Base-by-base conservation (phyloP, 2,329 filamentous ascomycete species). In the Penicillium sp. region DNA sequence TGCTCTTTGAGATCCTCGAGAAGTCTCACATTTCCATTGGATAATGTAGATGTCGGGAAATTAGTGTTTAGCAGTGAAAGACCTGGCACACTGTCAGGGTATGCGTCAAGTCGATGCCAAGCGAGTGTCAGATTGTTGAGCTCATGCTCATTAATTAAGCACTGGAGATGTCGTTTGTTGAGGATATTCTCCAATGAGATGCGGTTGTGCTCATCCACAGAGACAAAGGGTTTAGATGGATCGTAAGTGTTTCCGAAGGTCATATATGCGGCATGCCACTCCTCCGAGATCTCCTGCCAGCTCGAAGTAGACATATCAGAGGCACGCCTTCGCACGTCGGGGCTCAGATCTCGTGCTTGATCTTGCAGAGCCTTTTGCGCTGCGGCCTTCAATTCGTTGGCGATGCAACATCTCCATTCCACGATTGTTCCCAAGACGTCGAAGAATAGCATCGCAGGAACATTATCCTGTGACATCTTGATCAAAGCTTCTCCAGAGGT, bases 91-190 rank as follows among this genome's bases (percentile, higher is more conserved):
- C 70, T 68, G 61, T 91, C 87, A 0, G 72, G 53, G 86, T 87
- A 90, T 0, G 87, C 82, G 18, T 74, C 72, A 9, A 91, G 75
- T n/a, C 75, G 77, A 66, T 91, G 87, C 88, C 87, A 91, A 31
- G 81, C 77, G 4, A 81, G 72, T 56, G 80, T 84, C 50, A 58
- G 78, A 28, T 75, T 0, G 12, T 47, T 4, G 34, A 58, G 55
- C 42, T 54, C 51, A 5, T 54, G 51, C 1, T 54, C 44, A n/a
- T 39, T 49, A 16, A 55, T 53, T 30, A 55, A 40, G 30, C 28
- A 40, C n/a, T 25, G 42, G 16, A 55, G 39, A 40, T n/a, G 35
- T 31, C 46, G 10, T 41, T 46, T 46, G 22, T 2, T 34, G 29
- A 53, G 33, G 38, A 53, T 46, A 3, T 33, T 40, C 38, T 53